Base-by-base conservation (phyloP, 2,329 filamentous ascomycete genomes). In the Sclerotinia glacialis region DNA sequence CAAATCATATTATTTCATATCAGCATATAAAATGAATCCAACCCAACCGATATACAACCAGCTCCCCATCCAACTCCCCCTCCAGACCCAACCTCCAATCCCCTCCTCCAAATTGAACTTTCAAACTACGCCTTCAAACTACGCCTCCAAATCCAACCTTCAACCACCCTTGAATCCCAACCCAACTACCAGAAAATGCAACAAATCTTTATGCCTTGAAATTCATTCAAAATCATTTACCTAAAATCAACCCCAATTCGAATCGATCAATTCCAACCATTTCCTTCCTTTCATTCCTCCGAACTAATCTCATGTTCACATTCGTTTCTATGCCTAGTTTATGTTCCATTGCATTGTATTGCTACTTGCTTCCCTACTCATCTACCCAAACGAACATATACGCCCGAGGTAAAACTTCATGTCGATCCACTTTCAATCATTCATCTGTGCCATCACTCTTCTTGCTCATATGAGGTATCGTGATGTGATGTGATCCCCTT, bases 151-250 rank as follows among this genome's bases (percentile, higher is more conserved):
- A 9, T 5, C 2, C 34, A 59, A 12, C 18, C 55, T 16, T 14
- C 37, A 44, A 59, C 23, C 40, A 5, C 6, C n/a, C 58, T 21
- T 26, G 50, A 23, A 12, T 23, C 58, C 34, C 21, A 50, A 11
- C 18, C 50, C 16, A 64, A 56, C 50, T 26, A 21, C 50, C 37
- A 23, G 44, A 60, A 49, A 60, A 60, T 60, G 58, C 58, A 49
- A 28, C 21, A 60, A 37, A 60, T 47, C 28, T 5, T 37, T 37
- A 26, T n/a, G n/a, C 26, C 11, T 53, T 16, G 37, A 64, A 26
- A 34, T 28, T 12, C 21, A 55, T 54, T 42, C 61, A 40, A 46
- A 23, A 26, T 21, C 42, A 31, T 46, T 21, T 4, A 8, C 16
- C 26, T 14, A 40, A 14, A 12, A 40, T 16, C n/a, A 21, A 53